A percentile compares a stretch with the other conserved stretches of the same genome.
Evolutionary conservation across 108 stramenopile species (phyloP).

Genomic region (Seminavis robusta): DNA sequence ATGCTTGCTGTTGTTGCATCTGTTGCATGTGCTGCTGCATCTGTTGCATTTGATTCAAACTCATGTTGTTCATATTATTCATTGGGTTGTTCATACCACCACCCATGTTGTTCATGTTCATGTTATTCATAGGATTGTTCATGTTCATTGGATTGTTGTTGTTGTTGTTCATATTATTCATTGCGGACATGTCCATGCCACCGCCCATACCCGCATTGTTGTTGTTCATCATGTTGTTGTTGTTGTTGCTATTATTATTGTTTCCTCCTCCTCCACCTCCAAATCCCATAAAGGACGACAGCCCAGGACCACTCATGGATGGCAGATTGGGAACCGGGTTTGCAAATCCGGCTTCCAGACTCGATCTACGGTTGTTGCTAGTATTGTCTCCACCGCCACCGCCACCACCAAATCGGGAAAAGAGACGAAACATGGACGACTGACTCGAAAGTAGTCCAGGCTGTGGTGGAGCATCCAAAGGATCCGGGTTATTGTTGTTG

Average conservation of each 20-base stretch:
- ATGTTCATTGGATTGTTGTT: background rate
- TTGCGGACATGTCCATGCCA: no score
- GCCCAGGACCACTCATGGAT: no score
- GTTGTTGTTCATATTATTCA: no score
- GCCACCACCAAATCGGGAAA: background rate
- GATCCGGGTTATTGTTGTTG: constrained; percentile 5
- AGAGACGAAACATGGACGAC: constrained; percentile 33
- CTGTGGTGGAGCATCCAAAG: constrained; percentile 1
- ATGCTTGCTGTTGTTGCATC: background rate
- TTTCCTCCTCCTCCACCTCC: no score
- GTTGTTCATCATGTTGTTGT: no score
- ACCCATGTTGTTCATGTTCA: background rate
- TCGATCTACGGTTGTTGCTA: no score
- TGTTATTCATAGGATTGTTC: background rate
- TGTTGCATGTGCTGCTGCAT: background rate
- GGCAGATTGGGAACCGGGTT: no score
- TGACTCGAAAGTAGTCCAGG: constrained; percentile 16
- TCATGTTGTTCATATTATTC: background rate
- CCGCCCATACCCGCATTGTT: no score
- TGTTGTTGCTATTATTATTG: constrained; percentile 9
- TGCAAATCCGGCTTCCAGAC: no score
- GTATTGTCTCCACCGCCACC: no score
- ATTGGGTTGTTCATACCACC: no score
- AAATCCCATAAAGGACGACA: no score
- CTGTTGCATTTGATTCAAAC: background rate